Base-by-base conservation (phyloP, 768 basidiomycete species). In the Lactifluus volemus region DNA sequence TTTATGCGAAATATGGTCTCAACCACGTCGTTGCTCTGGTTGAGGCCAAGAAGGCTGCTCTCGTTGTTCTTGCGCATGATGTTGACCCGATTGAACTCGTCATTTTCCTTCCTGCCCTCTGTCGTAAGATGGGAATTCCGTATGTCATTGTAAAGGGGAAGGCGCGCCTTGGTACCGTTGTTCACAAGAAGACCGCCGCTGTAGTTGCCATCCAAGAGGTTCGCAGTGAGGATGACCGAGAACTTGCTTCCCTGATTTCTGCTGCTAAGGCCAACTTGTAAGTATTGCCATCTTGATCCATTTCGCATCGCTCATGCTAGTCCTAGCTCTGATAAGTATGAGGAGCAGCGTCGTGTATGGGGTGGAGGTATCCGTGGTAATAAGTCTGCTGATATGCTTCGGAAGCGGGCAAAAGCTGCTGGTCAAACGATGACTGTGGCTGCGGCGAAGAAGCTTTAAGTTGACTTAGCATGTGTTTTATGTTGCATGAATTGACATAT, bases 71-170 rank as follows among this genome's bases (percentile, higher is more conserved):
- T 67, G 93, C 90, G 41, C 92, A 98, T 73, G 95, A 98, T 73
- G 96, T 99, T 63, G 96, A 99, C 81, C 96, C 96, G 45, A 97
- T 98, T 66, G 96, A 99, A 78, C 88, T 99, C 69, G 96, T 99
- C 67, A 84, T 99, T 76, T 98, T 92, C 87, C 82, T 98, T 62
- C 96, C 96, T 59, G 94, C 96, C 58, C 86, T 98, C 63, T 98
- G 96, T 81, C 88, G 93, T 76, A 98, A 98, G 86, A 98, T 98
- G 95, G 95, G 95, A 74, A 89, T 98, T 38, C 95, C 95, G 44
- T 98, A 98, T 77, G 92, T 94, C 66, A 97, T 99, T 67, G 94
- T 96, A 68, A 98, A 98, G 80, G 89, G 90, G 78, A 98, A 98
- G 79, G 92, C 96, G 59, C 91, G 96, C 73, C 91, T 98, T 70